A percentile compares a stretch with the other conserved stretches of the same genome.
Conservation (phyloP, 2,329 filamentous ascomycete species). For the Pseudogymnoascus sp. region DNA sequence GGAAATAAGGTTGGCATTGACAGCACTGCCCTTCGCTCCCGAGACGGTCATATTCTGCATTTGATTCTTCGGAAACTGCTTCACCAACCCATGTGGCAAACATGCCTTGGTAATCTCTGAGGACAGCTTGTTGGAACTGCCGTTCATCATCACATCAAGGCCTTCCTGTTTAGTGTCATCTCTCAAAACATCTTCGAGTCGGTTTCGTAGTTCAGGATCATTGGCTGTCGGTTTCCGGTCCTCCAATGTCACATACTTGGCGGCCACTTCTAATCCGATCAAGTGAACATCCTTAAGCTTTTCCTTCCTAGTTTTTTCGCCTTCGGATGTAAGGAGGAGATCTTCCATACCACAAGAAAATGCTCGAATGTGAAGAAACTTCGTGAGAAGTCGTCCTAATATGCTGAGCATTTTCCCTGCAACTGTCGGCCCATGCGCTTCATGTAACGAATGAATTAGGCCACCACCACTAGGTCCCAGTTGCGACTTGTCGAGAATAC, state of each 20-base stretch:
- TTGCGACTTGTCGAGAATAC: constrained; percentile 93
- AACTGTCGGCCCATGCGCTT: constrained; percentile 80
- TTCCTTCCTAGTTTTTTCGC: constrained; percentile 63
- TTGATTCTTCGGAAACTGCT: constrained; percentile 91
- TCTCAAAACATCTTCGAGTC: constrained; percentile 81
- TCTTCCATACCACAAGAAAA: constrained; percentile 98
- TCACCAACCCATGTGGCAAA: constrained; percentile 74
- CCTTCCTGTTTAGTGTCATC: constrained; percentile 87
- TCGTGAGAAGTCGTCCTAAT: constrained; percentile 80
- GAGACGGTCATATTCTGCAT: constrained; percentile 99
- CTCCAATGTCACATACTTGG: constrained; percentile 80
- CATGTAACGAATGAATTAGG: constrained; percentile 85
- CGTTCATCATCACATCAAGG: constrained; percentile 82
- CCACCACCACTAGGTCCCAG: constrained; percentile 83
- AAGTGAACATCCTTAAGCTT: constrained; percentile 59
- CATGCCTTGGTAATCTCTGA: constrained; percentile 70
- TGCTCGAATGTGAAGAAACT: constrained; percentile 84
- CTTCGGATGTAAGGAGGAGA: constrained; percentile 72
- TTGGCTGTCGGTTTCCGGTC: constrained; percentile 53
- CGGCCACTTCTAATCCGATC: constrained; percentile 71
- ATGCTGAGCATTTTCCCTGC: constrained; percentile 86
- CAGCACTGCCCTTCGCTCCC: constrained; percentile 83
- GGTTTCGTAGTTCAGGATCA: constrained; percentile 64
- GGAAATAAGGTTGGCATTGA: constrained; percentile 96
- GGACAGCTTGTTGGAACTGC: constrained; percentile 61